A percentile compares a stretch with the other conserved stretches of the same genome.
Evolutionary conservation across 352 stramenopile species (phyloP).

Genomic region (Globisporangium rhizosaccharum): DNA sequence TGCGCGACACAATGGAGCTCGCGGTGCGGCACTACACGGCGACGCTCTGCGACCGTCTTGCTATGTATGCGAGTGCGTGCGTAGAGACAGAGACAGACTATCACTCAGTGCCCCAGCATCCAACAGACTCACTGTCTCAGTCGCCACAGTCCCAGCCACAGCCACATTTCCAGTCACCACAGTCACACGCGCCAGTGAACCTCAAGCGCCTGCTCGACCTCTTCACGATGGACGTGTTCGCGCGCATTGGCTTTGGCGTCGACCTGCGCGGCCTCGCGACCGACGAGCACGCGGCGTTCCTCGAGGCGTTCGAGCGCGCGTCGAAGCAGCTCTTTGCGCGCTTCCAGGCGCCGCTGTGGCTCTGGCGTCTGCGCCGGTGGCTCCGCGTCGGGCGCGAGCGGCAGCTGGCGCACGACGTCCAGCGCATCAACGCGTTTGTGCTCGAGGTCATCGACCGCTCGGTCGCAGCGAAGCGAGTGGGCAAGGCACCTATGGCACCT

Average conservation of each 20-base stretch:
- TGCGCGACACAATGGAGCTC: conserved; percentile 30
- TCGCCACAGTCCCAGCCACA: not conserved
- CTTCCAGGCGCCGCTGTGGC: conserved; percentile 15
- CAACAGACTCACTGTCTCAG: not conserved
- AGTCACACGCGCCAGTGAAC: not conserved
- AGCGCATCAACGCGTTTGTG: conserved; percentile 4
- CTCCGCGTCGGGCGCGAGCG: conserved; percentile 18
- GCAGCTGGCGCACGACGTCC: conserved; percentile 5
- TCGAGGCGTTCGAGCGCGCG: conserved; percentile 26
- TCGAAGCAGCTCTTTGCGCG: conserved; percentile 12
- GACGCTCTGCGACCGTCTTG: conserved; percentile 12
- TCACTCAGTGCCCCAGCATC: too few relatives aligned
- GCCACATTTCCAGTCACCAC: not conserved
- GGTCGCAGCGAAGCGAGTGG: not conserved
- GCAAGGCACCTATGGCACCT: too few relatives aligned
- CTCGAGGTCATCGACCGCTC: conserved; percentile 11
- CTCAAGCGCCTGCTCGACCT: conserved; percentile 27
- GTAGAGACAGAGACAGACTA: too few relatives aligned
- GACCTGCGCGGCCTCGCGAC: conserved; percentile 21
- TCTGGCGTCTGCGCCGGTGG: conserved; percentile 20
- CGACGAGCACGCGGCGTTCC: conserved; percentile 21
- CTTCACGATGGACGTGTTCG: conserved; percentile 58
- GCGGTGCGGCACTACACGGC: conserved; percentile 12
- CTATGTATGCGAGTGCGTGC: too few relatives aligned
- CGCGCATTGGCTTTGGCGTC: conserved; percentile 48